Evolutionary conservation across 2,329 filamentous ascomycete species (phyloP).

Genomic region (Claviceps sp.): DNA sequence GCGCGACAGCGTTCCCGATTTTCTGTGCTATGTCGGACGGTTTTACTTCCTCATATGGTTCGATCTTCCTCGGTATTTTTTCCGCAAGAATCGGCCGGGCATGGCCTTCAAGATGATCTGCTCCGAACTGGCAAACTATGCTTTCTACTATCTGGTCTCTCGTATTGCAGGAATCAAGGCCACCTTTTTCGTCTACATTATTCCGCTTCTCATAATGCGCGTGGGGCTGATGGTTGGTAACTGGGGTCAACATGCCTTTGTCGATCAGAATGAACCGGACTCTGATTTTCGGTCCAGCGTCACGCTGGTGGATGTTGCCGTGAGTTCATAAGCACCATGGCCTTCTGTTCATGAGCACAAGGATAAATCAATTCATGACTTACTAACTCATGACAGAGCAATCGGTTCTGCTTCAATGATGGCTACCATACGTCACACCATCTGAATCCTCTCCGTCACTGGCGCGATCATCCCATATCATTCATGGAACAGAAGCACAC

Average conservation of each 20-base stretch:
- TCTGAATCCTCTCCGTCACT: slow-evolving; percentile 64
- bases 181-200: slow-evolving; percentile 49
- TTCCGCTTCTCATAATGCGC: slow-evolving; percentile 54
- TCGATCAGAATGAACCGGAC: slow-evolving; percentile 60
- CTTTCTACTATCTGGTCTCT: slow-evolving; percentile 32
- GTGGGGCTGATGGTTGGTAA: slow-evolving; percentile 69
- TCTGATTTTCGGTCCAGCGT: slow-evolving; percentile 71
- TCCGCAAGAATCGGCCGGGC: slow-evolving; percentile 42
- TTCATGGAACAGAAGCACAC: slow-evolving; percentile 56
- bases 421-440: slow-evolving; percentile 75
- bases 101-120: slow-evolving; percentile 41
- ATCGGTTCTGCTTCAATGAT: slow-evolving; percentile 72
- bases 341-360: background rate
- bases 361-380: too few relatives aligned
- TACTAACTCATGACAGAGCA: slow-evolving; percentile 39
- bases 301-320: slow-evolving; percentile 64
- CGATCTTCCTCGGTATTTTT: slow-evolving; percentile 62
- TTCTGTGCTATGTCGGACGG: slow-evolving; percentile 57
- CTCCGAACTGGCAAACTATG: slow-evolving; percentile 49
- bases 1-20: slow-evolving; percentile 51
- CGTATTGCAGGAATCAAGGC: slow-evolving; percentile 39
- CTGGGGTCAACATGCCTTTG: slow-evolving; percentile 74
- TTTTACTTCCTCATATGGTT: slow-evolving; percentile 65
- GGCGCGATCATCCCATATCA: slow-evolving; percentile 64
- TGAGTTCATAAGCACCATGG: slow-evolving; percentile 27